Base-by-base conservation (phyloP, 805 yeast species). In the Yamadazyma nakazawae region DNA sequence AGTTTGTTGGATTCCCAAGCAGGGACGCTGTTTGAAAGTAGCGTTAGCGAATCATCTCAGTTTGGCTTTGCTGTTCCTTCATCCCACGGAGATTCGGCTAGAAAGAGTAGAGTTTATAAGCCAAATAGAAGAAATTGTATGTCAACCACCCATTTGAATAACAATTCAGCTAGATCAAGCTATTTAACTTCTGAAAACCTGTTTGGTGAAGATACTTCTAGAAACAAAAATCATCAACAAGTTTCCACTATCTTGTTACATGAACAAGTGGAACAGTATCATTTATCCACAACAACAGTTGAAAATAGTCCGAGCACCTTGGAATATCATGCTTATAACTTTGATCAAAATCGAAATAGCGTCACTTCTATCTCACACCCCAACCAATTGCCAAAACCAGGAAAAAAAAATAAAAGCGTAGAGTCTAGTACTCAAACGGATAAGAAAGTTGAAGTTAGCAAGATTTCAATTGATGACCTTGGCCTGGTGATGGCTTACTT, bases 151-250 rank as follows among this genome's bases (percentile, higher is more conserved):
- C n/a, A 12, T 28, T 13, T 13, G 32, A 28, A 9, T 28, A 28
- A 5, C 11, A 11, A 28, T 13, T 13, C n/a, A 13, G 32, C n/a
- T 11, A 28, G n/a, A 28, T 3, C 32, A 13, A n/a, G 26, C 32
- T 38, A 38, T 24, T 26, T 41, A 17, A 41, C 43, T 16, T 38
- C 43, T 5, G 43, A 41, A 11, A 21, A 19, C 21, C 37, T 34
- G 37, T 41, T 41, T 16, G 7, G 7, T 8, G 43, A 40, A 19
- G 35, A 19, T 13, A 24, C 16, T 21, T 13, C 16, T 24, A 24
- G 7, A 21, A 21, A 21, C 24, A 21, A 21, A 7, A 21, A 21
- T 21, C 24, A 21, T 21, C 24, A 21, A 21, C 24, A 21, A 21
- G 24, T 7, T 21, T 7, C 24, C 7, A 21, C 24, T 21, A 21